Conservation (phyloP, 805 yeast genomes). For the Yamadazyma paraphyllophila region DNA sequence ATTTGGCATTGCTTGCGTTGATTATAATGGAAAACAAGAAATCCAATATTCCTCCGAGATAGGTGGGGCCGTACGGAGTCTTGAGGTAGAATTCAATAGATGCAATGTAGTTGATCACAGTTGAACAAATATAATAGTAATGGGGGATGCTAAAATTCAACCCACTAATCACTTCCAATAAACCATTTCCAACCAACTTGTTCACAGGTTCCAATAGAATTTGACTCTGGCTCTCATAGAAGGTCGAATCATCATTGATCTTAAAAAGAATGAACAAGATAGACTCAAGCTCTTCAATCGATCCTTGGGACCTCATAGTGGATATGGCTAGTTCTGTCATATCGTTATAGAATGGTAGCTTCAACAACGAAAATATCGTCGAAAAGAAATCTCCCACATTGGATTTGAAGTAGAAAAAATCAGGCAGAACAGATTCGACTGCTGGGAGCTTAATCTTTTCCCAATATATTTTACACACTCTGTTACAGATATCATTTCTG, state of each 20-base stretch:
- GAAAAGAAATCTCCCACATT: slow-evolving; percentile 81
- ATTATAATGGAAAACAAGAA: slow-evolving; percentile 48
- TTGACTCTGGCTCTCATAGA: slow-evolving; percentile 25
- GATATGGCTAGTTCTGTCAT: slow-evolving; percentile 36
- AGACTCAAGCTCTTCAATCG: slow-evolving; percentile 46
- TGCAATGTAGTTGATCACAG: slow-evolving; percentile 58
- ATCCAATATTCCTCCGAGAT: slow-evolving; percentile 51
- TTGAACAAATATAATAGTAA: slow-evolving; percentile 22
- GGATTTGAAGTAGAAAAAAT: slow-evolving; percentile 65
- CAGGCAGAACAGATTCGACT: slow-evolving; percentile 38
- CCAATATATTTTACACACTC: slow-evolving; percentile 66
- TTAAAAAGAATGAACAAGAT: slow-evolving; percentile 58
- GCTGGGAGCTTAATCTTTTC: slow-evolving; percentile 49
- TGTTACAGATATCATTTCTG: slow-evolving; percentile 40
- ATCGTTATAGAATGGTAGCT: slow-evolving; percentile 46
- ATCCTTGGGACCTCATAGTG: slow-evolving; percentile 14
- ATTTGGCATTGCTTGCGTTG: slow-evolving; percentile 8
- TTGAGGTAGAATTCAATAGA: slow-evolving; percentile 61
- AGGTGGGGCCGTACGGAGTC: slow-evolving; percentile 39
- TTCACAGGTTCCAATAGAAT: slow-evolving; percentile 25
- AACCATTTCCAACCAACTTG: slow-evolving; percentile 20
- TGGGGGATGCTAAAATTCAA: slow-evolving; percentile 1
- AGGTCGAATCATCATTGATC: slow-evolving; percentile 52
- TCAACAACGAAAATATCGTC: slow-evolving; percentile 63
- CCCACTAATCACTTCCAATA: slow-evolving; percentile 3